Evolutionary conservation across 306 rosid species (phyloP).

Genomic region (Pachyrhizus erosus): DNA sequence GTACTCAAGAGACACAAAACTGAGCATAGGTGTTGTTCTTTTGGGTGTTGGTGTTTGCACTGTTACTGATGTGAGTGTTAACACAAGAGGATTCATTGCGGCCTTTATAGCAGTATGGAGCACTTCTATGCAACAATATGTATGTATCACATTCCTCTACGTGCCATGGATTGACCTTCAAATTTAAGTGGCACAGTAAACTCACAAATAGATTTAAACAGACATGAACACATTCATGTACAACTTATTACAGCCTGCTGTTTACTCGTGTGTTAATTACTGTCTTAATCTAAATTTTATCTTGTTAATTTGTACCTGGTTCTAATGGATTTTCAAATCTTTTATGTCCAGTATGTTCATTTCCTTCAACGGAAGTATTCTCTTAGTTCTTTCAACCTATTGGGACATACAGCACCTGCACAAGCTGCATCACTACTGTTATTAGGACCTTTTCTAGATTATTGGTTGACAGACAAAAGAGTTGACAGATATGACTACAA

Average conservation of each 20-base stretch:
- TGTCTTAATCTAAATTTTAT: background rate
- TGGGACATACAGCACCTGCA: slow-evolving; percentile 91
- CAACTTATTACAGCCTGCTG: slow-evolving; percentile 11
- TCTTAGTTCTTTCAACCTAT: slow-evolving; percentile 78
- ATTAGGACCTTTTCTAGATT: slow-evolving; percentile 80
- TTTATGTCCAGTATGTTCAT: slow-evolving; percentile 71
- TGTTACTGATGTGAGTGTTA: slow-evolving; percentile 88
- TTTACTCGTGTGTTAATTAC: background rate
- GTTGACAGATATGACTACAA: slow-evolving; percentile 60
- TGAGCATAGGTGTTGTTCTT: slow-evolving; percentile 78
- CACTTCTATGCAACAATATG: slow-evolving; percentile 84
- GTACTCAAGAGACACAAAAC: slow-evolving; percentile 82
- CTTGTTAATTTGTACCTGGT: background rate
- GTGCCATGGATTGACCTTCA: background rate
- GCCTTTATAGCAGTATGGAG: slow-evolving; percentile 87
- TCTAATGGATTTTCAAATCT: slow-evolving; percentile 35
- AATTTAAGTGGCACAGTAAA: background rate
- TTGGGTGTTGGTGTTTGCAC: slow-evolving; percentile 90
- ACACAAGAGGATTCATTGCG: slow-evolving; percentile 73
- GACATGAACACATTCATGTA: background rate
- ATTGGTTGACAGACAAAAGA: slow-evolving; percentile 72
- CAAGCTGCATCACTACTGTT: slow-evolving; percentile 74
- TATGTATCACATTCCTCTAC: slow-evolving; percentile 47
- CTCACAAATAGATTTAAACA: background rate
- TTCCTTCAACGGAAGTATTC: slow-evolving; percentile 85